Base-by-base conservation (phyloP, 139 green algal genomes). In the Micractinium sp. region DNA sequence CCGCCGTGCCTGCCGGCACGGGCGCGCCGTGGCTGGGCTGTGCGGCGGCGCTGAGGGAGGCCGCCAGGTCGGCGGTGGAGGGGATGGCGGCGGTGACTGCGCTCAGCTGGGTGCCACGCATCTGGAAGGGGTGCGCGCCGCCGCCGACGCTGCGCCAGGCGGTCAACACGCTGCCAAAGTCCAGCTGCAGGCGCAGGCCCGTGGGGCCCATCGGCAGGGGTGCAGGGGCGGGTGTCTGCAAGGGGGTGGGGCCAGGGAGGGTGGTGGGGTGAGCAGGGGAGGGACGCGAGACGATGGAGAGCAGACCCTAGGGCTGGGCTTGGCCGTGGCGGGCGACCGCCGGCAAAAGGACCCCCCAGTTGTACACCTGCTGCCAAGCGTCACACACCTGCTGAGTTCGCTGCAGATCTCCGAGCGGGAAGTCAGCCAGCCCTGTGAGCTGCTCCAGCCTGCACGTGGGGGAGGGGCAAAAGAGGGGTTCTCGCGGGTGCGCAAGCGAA, bases 111-210 rank as follows among this genome's bases (percentile, higher is more conserved):
- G 31, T n/a, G 7, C 69, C 84, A 0, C 41, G 29, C 84, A 87
- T 76, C 39, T 81, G 67, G 69, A 88, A 88, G 41, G 84, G 84
- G 84, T 81, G 73, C 39, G 19, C 69, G 63, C 69, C 47, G 63
- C 41, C n/a, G 41, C 69, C 39, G 69, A 67, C 47, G 67, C n/a
- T 41, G 39, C 63, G 39, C 84, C 84, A 88, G 4, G 84, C 67
- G 12, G 39, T 41, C 77, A 63, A 18, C 38, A 83, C 77, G 13
- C 38, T 38, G 77, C 77, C 29, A 29, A 61, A 80, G 77, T 89
- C 86, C 12, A 89, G 86, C 86, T 86, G 77, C 27, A 89, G 86
- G 14, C 74, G 83, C 56, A 89, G 77, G 35, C 76, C 86, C 5
- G 79, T 15, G 31, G 60, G 36, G 25, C 86, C 86, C 77, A 85